Evolutionary conservation across 2,329 filamentous ascomycete genomes (phyloP).

Genomic region (Elsinoe necatrix): DNA sequence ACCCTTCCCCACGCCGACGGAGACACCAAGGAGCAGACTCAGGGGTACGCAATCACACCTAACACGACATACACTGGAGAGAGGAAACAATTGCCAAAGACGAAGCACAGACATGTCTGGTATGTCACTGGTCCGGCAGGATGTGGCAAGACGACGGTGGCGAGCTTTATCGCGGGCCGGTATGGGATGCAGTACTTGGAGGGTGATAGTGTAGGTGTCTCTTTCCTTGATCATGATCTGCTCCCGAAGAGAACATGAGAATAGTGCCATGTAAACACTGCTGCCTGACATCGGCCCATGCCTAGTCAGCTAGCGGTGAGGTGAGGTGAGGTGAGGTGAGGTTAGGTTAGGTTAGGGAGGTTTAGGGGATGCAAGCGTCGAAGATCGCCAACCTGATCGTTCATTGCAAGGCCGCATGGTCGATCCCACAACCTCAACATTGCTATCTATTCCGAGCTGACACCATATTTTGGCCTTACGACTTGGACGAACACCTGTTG

Average conservation of each 20-base stretch:
- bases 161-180: slow-evolving; percentile 36
- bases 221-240: background rate
- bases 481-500: background rate
- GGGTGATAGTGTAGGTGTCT: slow-evolving; percentile 40
- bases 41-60: background rate
- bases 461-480: background rate
- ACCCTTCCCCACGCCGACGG: background rate
- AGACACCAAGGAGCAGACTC: background rate
- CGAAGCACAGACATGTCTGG: slow-evolving; percentile 41
- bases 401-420: background rate
- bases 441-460: background rate
- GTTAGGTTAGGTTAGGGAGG: too few species aligned
- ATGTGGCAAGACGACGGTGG: slow-evolving; percentile 47
- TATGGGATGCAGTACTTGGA: slow-evolving; percentile 42
- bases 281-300: background rate
- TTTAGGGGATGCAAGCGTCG: background rate
- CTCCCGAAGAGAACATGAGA: background rate
- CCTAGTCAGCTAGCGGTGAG: background rate
- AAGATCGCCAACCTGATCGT: background rate
- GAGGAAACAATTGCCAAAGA: slow-evolving; percentile 18
- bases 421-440: background rate
- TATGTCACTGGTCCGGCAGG: slow-evolving; percentile 47
- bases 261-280: background rate
- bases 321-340: background rate
- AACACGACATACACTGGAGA: background rate